Conservation (phyloP, 1,284 basidiomycete genomes). For the Puccinia sorghi region DNA sequence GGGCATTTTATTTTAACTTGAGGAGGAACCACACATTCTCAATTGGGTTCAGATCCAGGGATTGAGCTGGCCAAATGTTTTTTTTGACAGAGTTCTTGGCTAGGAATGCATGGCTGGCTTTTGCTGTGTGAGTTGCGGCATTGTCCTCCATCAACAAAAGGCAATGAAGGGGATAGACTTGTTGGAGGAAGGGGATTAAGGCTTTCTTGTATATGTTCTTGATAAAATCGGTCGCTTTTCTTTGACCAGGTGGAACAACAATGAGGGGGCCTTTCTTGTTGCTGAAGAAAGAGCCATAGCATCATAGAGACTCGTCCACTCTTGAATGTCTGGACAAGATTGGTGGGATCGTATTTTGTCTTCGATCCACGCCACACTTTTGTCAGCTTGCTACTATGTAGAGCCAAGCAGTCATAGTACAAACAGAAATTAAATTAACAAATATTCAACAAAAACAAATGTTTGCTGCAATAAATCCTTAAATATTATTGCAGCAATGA, state of each 20-base stretch:
- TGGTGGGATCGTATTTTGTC: too few relatives aligned
- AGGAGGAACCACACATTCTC: slow-evolving; percentile 58
- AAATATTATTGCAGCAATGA: too few relatives aligned
- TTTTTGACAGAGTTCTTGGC: not conserved
- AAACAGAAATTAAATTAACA: too few relatives aligned
- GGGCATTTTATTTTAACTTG: too few relatives aligned
- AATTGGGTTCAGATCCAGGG: slow-evolving; percentile 60
- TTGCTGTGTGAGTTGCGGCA: not conserved
- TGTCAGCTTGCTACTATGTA: too few relatives aligned
- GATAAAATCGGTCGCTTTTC: not conserved
- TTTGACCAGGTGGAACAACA: not conserved
- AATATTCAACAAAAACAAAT: too few relatives aligned
- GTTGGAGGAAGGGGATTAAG: not conserved
- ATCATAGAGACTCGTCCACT: not conserved
- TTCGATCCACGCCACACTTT: too few relatives aligned
- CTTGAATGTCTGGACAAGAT: not conserved
- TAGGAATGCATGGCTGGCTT: not conserved
- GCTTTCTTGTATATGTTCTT: not conserved
- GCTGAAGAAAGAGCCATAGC: slow-evolving; percentile 16
- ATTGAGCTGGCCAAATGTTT: slow-evolving; percentile 57
- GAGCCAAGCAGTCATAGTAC: too few relatives aligned
- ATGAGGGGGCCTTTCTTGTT: not conserved
- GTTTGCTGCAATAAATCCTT: too few relatives aligned
- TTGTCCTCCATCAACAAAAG: slow-evolving; percentile 29
- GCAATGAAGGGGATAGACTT: not conserved